These are phyloP conservation scores for Phanerochaete carnosa DNA, from an alignment of 768 basidiomycete genomes.

Conservation along the genomic window DNA sequence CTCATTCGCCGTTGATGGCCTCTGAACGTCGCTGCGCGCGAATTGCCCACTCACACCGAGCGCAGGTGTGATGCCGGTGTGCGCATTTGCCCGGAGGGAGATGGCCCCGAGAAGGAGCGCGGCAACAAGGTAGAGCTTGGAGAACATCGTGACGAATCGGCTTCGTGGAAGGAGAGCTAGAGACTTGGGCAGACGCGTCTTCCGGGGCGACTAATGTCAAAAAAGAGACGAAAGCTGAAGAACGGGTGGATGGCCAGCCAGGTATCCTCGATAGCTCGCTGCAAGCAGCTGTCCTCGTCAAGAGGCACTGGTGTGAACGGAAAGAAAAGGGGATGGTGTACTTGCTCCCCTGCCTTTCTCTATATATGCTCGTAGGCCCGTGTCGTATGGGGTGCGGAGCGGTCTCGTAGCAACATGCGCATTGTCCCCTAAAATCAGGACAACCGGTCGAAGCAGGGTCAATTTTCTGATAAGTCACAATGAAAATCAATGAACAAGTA, in stretches of 20 bases:
- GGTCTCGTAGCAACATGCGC: constrained; percentile 2
- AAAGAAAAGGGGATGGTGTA: constrained; percentile 6
- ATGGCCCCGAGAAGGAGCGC: constrained; percentile 30
- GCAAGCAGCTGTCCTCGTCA: constrained; percentile 13
- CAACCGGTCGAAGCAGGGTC: neutral
- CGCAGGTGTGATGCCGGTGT: constrained; percentile 40
- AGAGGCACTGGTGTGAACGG: constrained; percentile 10
- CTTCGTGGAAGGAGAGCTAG: neutral
- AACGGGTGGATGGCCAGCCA: constrained; percentile 8
- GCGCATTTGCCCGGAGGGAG: constrained; percentile 36
- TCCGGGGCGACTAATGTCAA: constrained; percentile 4
- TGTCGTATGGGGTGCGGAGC: neutral
- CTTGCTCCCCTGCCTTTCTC: neutral
- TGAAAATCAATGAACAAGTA: too few species aligned
- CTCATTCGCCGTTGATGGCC: constrained; percentile 26
- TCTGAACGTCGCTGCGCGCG: constrained; percentile 26
- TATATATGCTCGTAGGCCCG: neutral
- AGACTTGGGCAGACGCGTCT: constrained; percentile 2
- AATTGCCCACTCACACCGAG: constrained; percentile 31
- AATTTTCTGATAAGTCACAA: neutral
- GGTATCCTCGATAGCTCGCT: constrained; percentile 2
- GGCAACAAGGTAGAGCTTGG: constrained; percentile 25
- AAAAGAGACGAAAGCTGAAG: constrained; percentile 1
- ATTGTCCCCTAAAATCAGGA: neutral
- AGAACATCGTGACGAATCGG: constrained; percentile 21